Conservation (phyloP, 1,139 yeast species). For the Chernovozyma sophiae-reginae region DNA sequence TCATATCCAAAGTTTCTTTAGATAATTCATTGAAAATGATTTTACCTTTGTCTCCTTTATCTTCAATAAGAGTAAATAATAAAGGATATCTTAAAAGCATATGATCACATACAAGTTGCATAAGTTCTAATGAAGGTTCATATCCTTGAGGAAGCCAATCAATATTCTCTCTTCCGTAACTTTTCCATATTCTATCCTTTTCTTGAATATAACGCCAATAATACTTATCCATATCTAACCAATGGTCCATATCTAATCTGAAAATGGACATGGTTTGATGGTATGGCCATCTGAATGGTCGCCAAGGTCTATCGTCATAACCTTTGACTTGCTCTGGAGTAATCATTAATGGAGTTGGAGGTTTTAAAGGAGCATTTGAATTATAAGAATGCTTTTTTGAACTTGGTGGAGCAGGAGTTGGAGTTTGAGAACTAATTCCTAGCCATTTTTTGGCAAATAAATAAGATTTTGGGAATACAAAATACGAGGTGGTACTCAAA, state of each 20-base stretch:
- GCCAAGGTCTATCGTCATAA: constrained; percentile 75
- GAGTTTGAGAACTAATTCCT: too few relatives aligned
- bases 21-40: constrained; percentile 59
- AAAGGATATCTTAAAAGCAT: constrained; percentile 60
- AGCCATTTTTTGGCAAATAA: neutral
- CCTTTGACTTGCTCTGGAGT: constrained; percentile 64
- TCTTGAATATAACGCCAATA: constrained; percentile 64
- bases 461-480: neutral
- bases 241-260: constrained; percentile 65
- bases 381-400: constrained; percentile 3
- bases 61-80: constrained; percentile 50
- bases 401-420: constrained; percentile 2
- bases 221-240: constrained; percentile 79
- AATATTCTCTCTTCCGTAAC: constrained; percentile 58
- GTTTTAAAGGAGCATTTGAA: constrained; percentile 3
- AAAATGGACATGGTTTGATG: constrained; percentile 77
- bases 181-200: constrained; percentile 52
- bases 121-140: constrained; percentile 58
- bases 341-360: constrained; percentile 49
- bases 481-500: neutral
- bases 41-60: constrained; percentile 28
- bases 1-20: constrained; percentile 56
- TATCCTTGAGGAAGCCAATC: constrained; percentile 69
- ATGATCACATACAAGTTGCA: constrained; percentile 59
- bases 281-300: constrained; percentile 78